Base-by-base conservation (phyloP, 1,284 basidiomycete genomes). In the Puccinia novopanici region DNA sequence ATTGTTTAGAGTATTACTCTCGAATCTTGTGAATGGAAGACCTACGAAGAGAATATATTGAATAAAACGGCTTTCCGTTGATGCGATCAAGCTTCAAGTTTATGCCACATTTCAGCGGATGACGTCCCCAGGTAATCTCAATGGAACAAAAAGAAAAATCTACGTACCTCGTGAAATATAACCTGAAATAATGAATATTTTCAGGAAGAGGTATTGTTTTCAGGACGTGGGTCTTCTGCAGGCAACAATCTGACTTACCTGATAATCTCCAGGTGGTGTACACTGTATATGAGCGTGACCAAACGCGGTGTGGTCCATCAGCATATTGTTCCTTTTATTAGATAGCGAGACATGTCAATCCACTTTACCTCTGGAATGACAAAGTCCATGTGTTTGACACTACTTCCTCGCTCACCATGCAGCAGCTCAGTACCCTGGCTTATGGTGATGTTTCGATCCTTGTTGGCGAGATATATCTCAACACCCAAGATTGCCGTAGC, bases 301-400 rank as follows among this genome's bases (percentile, higher is more conserved):
- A 50, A 34, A 22, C 5, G 48, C 6, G 19, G 22, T 50, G 24
- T 45, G 4, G 5, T 68, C 17, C 19, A 48, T 67, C n/a, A 67
- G 17, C 12, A 4, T 8, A n/a, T 37, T 34, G 8, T 27, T 48
- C 24, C 63, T 48, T 22, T 42, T 24, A 5, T 24, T 2, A 27
- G 24, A 45, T 45, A 13, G n/a, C 12, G 40, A 15, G 13, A 8
- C 45, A 34, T 5, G 13, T 30, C 4, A 37, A 54, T 34, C 3
- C 22, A 24, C 27, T 27, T 37, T 12, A 77, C 75, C 61, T 63
- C 48, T 52, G 75, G 75, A 54, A 77, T 52, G 24, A 65, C n/a
- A 30, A 77, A 77, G 68, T 77, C n/a, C 48, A 68, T 54, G 40
- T 77, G 75, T 24, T 77, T 77, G 34, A 77, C 75, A 68, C 75